phyloP scores from a whole-genome alignment of 352 stramenopile species.

The Phytopythium vexans region DNA sequence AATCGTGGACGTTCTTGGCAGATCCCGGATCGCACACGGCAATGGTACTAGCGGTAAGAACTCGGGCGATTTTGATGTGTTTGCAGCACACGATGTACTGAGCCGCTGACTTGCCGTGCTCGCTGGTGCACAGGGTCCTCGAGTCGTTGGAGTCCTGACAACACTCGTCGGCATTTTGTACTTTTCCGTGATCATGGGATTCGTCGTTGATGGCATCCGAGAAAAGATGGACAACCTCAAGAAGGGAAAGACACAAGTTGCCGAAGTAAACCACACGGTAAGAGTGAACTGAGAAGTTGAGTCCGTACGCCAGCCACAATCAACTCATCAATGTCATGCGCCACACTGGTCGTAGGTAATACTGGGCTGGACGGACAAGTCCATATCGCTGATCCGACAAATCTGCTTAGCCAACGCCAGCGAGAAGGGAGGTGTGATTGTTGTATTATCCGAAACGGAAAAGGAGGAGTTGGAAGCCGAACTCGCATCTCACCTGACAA shows the following conservation, averaged over 20 bases:
- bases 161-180: constrained; percentile 76
- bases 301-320: neutral
- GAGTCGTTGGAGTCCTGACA: constrained; percentile 54
- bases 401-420: constrained; percentile 86
- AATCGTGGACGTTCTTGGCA: constrained; percentile 61
- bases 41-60: constrained; percentile 26
- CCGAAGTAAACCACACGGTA: constrained; percentile 79
- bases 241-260: constrained; percentile 81
- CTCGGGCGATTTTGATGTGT: neutral
- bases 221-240: constrained; percentile 88
- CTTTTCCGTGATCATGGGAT: constrained; percentile 89
- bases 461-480: constrained; percentile 80
- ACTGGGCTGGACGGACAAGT: constrained; percentile 87
- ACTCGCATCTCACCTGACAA: constrained; percentile 51
- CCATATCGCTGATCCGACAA: constrained; percentile 80
- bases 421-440: constrained; percentile 76
- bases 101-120: neutral
- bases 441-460: constrained; percentile 69
- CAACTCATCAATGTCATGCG: neutral
- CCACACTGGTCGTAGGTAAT: constrained; percentile 42
- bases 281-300: constrained; percentile 4
- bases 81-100: neutral
- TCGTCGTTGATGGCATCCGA: constrained; percentile 84
- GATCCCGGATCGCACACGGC: constrained; percentile 46
- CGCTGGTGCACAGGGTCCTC: constrained; percentile 28